A percentile compares a stretch with the other conserved stretches of the same genome.
phyloP scores from a whole-genome alignment of 2,329 filamentous ascomycete genomes.

The Amauroascus niger region DNA sequence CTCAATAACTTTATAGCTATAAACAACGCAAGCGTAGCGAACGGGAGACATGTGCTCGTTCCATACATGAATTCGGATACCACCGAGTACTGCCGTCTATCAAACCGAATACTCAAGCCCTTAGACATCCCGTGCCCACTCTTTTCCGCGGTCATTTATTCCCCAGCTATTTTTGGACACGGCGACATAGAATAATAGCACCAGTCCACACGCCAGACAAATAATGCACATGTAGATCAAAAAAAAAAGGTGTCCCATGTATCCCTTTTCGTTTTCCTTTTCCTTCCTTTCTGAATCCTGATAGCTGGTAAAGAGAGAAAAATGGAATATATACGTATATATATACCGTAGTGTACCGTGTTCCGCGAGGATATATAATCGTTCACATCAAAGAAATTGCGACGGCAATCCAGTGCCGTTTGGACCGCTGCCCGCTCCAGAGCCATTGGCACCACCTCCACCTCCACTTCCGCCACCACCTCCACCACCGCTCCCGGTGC shows the following conservation, averaged over 20 bases:
- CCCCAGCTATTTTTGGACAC: too few species aligned
- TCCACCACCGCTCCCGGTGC: conserved; percentile 17
- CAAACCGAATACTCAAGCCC: too few species aligned
- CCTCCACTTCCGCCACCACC: not conserved
- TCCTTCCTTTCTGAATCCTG: not conserved
- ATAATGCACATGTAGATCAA: not conserved
- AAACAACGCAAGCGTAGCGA: too few species aligned
- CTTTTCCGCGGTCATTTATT: too few species aligned
- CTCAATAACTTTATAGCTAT: too few species aligned
- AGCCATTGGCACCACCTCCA: not conserved
- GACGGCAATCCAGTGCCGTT: conserved; percentile 13
- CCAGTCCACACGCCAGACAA: too few species aligned
- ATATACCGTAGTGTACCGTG: conserved; percentile 2
- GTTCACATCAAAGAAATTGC: conserved; percentile 13
- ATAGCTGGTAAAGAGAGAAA: not conserved
- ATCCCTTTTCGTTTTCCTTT: not conserved
- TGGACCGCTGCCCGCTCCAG: conserved; percentile 1
- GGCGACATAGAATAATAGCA: too few species aligned
- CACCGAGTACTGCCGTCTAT: too few species aligned
- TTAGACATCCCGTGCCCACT: too few species aligned
- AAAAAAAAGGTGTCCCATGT: not conserved
- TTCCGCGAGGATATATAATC: not conserved
- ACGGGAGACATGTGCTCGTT: too few species aligned
- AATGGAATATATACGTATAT: not conserved
- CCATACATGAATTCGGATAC: too few species aligned